Base-by-base conservation (phyloP, 257 asterid genomes). In the Solanum etuberosum region DNA sequence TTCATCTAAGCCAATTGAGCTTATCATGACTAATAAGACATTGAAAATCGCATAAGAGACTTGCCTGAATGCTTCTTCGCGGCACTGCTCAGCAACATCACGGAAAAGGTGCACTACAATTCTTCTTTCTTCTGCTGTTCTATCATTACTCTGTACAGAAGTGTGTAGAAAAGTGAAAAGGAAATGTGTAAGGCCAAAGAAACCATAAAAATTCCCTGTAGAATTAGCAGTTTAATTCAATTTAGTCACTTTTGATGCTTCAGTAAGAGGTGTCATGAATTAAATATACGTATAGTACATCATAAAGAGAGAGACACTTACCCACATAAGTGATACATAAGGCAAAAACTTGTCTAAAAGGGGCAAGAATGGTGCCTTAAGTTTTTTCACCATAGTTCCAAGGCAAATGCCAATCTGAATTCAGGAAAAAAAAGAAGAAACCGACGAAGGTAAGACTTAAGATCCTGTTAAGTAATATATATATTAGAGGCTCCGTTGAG, bases 281-380 rank as follows among this genome's bases (percentile, higher is more conserved):
- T 48, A 18, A 15, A 80, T 42, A 35, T 32, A 71, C 1, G 35
- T 71, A 16, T 71, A 35, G 43, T 71, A 71, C 23, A 80, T 48
- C n/a, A 80, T 15, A 25, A 20, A 73, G 54, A 38, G 77, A 14
- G n/a, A 84, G 38, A 38, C 42, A 65, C 80, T 37, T 65, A 84
- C 87, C 87, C 87, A 84, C 57, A 84, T 20, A 65, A 23, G 78
- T 35, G 57, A 16, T 84, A 38, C 80, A 65, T 37, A 27, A 43
- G 87, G 87, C 42, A 84, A 84, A 35, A 65, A 13, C 54, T 65
- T 70, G 61, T 84, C 80, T n/a, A 84, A 37, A 43, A 84, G 61
- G 31, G 87, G 87, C 65, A 84, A 84, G 87, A 84, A 84, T 65
- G 87, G 65, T 7, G 65, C 87, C 65, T 84, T 38, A 40, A 65